Evolutionary conservation across 179 eudicot species (phyloP).

Genomic region (Sideroxylon spinosum): DNA sequence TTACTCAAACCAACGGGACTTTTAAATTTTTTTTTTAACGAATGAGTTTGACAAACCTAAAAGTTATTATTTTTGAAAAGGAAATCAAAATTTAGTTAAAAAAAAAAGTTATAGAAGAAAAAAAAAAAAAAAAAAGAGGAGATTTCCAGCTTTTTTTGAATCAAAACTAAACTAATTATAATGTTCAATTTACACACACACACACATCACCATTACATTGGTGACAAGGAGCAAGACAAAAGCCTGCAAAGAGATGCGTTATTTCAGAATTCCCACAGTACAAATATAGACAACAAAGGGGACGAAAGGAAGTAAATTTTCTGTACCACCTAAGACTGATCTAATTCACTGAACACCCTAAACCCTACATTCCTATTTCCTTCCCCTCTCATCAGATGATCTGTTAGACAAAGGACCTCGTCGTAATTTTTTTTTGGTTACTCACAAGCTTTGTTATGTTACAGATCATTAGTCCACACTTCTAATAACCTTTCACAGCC

Average conservation of each 20-base stretch:
- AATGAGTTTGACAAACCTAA: too few species aligned
- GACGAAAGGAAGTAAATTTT: neutral
- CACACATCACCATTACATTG: too few species aligned
- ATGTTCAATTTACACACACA: neutral
- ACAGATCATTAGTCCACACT: constrained; percentile 38
- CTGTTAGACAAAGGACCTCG: constrained; percentile 29
- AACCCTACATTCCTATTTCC: neutral
- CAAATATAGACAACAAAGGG: constrained; percentile 15
- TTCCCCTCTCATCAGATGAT: constrained; percentile 21
- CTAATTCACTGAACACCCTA: constrained; percentile 16
- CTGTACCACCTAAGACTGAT: constrained; percentile 20
- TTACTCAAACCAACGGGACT: too few species aligned
- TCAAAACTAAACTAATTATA: neutral
- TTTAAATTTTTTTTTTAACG: too few species aligned
- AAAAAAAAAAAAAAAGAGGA: too few species aligned
- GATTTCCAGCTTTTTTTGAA: neutral
- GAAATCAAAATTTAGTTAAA: too few species aligned
- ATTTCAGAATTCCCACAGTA: constrained; percentile 6
- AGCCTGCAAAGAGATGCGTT: neutral
- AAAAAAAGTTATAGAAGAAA: too few species aligned
- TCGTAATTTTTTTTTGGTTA: constrained; percentile 19
- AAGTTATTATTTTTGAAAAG: too few species aligned
- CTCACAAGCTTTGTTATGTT: constrained; percentile 24
- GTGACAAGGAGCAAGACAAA: neutral
- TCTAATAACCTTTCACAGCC: constrained; percentile 15